Evolutionary conservation across 495 filamentous ascomycete genomes (phyloP), one percentile per base, ranked within the genome.

Genomic region (Evansstolkia leycettana): DNA sequence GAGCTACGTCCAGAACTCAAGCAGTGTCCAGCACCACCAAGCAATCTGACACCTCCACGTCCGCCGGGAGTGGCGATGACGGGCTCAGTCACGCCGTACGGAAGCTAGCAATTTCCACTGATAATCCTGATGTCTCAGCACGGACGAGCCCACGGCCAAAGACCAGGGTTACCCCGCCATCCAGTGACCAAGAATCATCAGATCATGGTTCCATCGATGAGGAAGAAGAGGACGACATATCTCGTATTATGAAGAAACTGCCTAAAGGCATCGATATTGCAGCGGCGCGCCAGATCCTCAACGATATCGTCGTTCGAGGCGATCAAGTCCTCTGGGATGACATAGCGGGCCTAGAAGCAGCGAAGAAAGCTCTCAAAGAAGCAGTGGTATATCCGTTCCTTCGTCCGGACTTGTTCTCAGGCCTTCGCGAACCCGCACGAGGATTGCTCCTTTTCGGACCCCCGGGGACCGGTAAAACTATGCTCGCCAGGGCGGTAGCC

Each of bases 361-460:
- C 90, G 31, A 99, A 99, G 49, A 80, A 74, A 34, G 87, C 90
- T 0, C 64, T 99, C 28, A 94, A 94, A 55, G 90, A 99, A 59
- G 83, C 87, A 2, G 90, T 96, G 6, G 88, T 99, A 18, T 99
- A 99, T 48, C 90, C 90, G 10, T 96, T 99, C 59, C 70, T 96
- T 5, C 82, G 90, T 5, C 90, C 90, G 2, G 90, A 99, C 53
- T 64, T 99, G 8, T 99, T 99, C 58, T 84, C 86, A 65, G 90
- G 90, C 1, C 69, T 99, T 3, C 80, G 90, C 3, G 90, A 99
- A 51, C 90, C 90, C 7, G 90, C 89, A 9, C 69, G 87, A 28
- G 90, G 90, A 1, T 94, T 99, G 85, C 67, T 99, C 2, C 73
- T 99, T 3, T 99, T 99, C 50, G 90, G 90, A 1, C 90, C 90